phyloP scores from a whole-genome alignment of 192 early-diverging fungal species.

The Coemansia sp. region DNA sequence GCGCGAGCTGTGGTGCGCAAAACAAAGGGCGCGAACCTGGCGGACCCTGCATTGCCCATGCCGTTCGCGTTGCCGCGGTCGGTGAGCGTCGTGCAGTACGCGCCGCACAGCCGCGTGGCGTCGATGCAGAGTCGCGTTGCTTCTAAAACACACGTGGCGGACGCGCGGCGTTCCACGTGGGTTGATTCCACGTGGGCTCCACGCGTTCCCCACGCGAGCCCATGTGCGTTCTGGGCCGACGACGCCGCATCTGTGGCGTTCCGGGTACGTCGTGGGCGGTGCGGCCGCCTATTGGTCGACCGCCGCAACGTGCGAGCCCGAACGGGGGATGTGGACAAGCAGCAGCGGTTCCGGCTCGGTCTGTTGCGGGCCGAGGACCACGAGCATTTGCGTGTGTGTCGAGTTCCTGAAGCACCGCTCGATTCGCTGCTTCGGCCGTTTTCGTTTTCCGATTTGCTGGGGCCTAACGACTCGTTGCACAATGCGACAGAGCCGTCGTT shows the following conservation, averaged over 20 bases:
- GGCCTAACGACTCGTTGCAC: background rate
- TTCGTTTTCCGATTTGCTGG: conserved; percentile 21
- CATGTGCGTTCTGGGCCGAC: conserved; percentile 29
- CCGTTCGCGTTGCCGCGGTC: conserved; percentile 40
- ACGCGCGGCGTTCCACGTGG: conserved; percentile 17
- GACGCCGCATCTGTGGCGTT: conserved; percentile 19
- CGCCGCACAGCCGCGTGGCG: conserved; percentile 13
- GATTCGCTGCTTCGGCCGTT: conserved; percentile 41
- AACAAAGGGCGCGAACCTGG: conserved; percentile 5
- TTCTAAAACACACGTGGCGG: conserved; percentile 9
- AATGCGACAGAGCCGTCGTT: background rate
- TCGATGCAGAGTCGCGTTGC: conserved; percentile 30
- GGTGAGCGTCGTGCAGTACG: conserved; percentile 40
- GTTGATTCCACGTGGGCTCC: conserved; percentile 31
- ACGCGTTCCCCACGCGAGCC: no score
- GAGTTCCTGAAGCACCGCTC: background rate
- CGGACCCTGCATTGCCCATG: conserved; percentile 19
- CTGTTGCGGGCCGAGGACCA: conserved; percentile 40
- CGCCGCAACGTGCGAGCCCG: conserved; percentile 22
- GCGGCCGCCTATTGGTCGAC: conserved; percentile 42
- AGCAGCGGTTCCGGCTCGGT: conserved; percentile 34
- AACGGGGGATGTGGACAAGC: background rate
- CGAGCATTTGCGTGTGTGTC: conserved; percentile 12
- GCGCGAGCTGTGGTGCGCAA: conserved; percentile 15
- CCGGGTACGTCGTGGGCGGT: conserved; percentile 36